Percentiles rank a stretch among this genome's conserved stretches.
phyloP scores from a whole-genome alignment of 108 stramenopile genomes.

The Parmales sp. region DNA sequence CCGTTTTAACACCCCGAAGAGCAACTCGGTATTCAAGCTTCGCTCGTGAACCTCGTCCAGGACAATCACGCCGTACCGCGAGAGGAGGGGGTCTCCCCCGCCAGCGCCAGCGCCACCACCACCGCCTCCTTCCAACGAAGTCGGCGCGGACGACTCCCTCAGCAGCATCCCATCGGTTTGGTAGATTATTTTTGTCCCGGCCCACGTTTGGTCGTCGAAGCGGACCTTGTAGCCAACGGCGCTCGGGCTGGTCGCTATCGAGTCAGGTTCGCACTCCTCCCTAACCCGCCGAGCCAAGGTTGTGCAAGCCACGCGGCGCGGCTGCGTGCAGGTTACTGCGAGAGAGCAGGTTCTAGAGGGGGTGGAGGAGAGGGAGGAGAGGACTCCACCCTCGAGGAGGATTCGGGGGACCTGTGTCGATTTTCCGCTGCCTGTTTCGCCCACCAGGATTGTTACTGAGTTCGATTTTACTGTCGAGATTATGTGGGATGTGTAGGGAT shows the following conservation, averaged over 20 bases:
- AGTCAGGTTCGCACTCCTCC: conserved; percentile 40
- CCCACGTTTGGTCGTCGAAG: conserved; percentile 78
- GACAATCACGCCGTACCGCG: conserved; percentile 67
- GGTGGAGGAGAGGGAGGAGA: background rate
- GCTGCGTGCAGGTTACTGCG: conserved; percentile 77
- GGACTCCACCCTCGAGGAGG: conserved; percentile 38
- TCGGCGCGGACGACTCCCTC: conserved; percentile 76
- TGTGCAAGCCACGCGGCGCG: conserved; percentile 90
- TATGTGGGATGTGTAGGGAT: too few species aligned
- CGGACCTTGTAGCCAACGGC: conserved; percentile 82
- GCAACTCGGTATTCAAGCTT: conserved; percentile 85
- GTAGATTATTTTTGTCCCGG: conserved; percentile 70
- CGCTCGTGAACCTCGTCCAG: conserved; percentile 97
- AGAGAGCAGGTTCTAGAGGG: conserved; percentile 20
- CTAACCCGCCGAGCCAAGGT: conserved; percentile 83
- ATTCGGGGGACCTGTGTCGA: conserved; percentile 74
- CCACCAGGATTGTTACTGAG: too few species aligned
- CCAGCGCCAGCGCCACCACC: too few species aligned
- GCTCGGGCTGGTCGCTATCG: background rate
- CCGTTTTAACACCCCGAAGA: conserved; percentile 79
- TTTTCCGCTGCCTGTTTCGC: conserved; percentile 65
- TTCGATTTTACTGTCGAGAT: too few species aligned
- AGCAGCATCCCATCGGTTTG: conserved; percentile 95
- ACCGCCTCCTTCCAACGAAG: too few species aligned
- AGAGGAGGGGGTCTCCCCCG: conserved; percentile 39